These are phyloP conservation scores for Herpotrichia juniperi DNA, from an alignment of 2,329 filamentous ascomycete genomes.

Conservation along the genomic window DNA sequence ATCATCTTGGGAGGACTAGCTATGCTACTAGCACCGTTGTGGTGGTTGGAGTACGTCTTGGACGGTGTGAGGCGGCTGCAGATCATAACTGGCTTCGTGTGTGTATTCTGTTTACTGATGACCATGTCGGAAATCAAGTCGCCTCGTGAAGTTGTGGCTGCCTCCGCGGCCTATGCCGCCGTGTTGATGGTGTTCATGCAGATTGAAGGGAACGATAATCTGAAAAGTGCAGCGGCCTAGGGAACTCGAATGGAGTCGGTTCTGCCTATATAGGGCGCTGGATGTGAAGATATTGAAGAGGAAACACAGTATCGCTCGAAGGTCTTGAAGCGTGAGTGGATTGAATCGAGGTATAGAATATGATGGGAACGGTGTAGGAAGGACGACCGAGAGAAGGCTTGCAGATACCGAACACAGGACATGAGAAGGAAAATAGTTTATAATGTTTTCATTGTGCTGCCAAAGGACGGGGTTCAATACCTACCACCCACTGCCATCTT, in stretches of 20 bases:
- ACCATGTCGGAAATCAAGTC: constrained; percentile 17
- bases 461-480: background rate
- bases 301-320: no score
- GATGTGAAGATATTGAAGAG: no score
- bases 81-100: constrained; percentile 29
- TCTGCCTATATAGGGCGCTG: no score
- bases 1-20: constrained; percentile 18
- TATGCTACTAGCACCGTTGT: constrained; percentile 31
- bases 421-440: background rate
- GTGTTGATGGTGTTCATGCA: constrained; percentile 30
- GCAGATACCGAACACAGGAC: background rate
- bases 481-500: constrained; percentile 13
- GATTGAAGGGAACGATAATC: constrained; percentile 9
- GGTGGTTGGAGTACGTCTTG: constrained; percentile 22
- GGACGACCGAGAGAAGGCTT: no score
- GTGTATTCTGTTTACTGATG: constrained; percentile 21
- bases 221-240: no score
- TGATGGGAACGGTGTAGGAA: no score
- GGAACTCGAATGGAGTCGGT: no score
- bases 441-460: background rate
- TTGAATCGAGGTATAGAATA: no score
- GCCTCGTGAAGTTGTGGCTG: constrained; percentile 28
- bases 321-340: no score
- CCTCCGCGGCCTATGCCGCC: constrained; percentile 28
- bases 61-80: constrained; percentile 10